phyloP scores from a whole-genome alignment of 1,284 basidiomycete genomes.

The Vanrija sp. region DNA sequence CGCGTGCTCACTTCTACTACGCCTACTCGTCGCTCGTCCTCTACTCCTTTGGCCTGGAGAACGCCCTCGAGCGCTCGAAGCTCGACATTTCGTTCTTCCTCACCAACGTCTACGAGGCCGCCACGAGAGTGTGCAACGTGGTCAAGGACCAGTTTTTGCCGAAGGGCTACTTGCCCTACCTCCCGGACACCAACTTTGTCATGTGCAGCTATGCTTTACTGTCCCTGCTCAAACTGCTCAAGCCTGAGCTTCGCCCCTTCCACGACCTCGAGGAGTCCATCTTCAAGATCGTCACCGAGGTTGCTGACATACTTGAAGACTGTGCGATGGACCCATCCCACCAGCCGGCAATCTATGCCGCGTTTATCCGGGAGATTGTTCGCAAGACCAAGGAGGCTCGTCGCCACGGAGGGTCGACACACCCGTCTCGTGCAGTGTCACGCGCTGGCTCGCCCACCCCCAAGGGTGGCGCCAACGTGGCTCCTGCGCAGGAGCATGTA shows the following conservation, averaged over 20 bases:
- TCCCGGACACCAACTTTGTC: conserved; percentile 88
- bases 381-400: conserved; percentile 49
- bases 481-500: conserved; percentile 10
- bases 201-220: conserved; percentile 78
- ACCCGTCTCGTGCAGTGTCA: conserved; percentile 15
- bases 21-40: conserved; percentile 80
- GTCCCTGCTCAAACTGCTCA: conserved; percentile 73
- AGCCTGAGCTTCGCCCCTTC: conserved; percentile 45
- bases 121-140: conserved; percentile 48
- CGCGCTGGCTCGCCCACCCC: conserved; percentile 11
- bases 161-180: conserved; percentile 71
- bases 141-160: conserved; percentile 66
- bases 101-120: conserved; percentile 71
- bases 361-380: conserved; percentile 69
- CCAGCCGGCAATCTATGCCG: conserved; percentile 79
- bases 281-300: conserved; percentile 56
- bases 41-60: conserved; percentile 92
- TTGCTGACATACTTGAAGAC: conserved; percentile 71
- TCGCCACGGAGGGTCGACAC: conserved; percentile 11
- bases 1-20: conserved; percentile 65
- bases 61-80: conserved; percentile 67
- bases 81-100: conserved; percentile 79
- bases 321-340: conserved; percentile 70
- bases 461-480: background rate
- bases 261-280: conserved; percentile 40